Base-by-base conservation (phyloP, 2,329 filamentous ascomycete species). In the Penicillium sp. region DNA sequence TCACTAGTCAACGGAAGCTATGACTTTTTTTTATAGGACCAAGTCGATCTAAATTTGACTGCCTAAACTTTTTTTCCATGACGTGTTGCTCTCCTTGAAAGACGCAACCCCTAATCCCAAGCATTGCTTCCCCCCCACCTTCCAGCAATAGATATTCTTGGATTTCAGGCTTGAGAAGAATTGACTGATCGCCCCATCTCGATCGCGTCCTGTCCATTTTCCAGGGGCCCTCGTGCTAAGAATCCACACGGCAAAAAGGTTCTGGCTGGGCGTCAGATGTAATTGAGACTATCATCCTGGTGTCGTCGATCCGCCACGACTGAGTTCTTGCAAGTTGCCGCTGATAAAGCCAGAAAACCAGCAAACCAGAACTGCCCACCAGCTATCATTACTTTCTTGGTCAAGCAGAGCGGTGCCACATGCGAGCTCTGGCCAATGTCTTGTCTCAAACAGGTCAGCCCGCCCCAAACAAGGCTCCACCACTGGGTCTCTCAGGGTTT, bases 71-170 rank as follows among this genome's bases (percentile, higher is more conserved):
- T 33, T 22, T 22, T 11, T 33, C n/a, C 46, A 49, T 49, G 27
- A 49, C 46, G 46, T 31, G 33, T 18, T 24, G 11, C 19, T 49
- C 31, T 49, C 19, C 41, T 24, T 9, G 2, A 24, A 24, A 24
- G 41, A 2, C 22, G 41, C 41, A 49, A 18, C n/a, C 18, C 46
- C 31, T 19, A 49, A 49, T 77, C 78, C 35, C 35, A n/a, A 51
- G 18, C 35, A 49, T 27, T 13, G 31, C n/a, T 10, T 27, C 46
- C 31, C 46, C 19, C 35, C 16, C 2, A 24, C 31, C 46, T 33
- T 47, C 16, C 2, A 24, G 31, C 24, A 24, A n/a, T 46, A 46
- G 31, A 31, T 46, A n/a, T 31, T 24, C 22, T 27, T 46, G 43
- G 24, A 46, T 31, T 31, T n/a, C 14, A 31, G 22, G 43, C 41